These are phyloP conservation scores for Barnettozyma botsteinii DNA, from an alignment of 805 yeast genomes.

Conservation along the genomic window DNA sequence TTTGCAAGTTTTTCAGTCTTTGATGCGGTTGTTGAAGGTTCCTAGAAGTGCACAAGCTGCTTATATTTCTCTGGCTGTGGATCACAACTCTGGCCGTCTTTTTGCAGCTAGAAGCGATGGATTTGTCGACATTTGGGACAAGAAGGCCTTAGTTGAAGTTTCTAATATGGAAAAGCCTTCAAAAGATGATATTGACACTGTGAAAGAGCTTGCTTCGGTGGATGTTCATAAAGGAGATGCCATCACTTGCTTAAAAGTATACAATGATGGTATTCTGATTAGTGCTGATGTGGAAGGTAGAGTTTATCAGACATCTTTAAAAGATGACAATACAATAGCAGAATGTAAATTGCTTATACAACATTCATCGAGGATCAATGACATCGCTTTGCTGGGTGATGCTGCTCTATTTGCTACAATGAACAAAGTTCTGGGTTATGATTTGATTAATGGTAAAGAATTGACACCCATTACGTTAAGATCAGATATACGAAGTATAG, in stretches of 20 bases:
- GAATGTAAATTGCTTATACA: conserved; percentile 7
- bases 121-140: conserved; percentile 17
- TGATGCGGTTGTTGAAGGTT: conserved; percentile 19
- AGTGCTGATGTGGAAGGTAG: conserved; percentile 16
- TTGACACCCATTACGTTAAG: conserved; percentile 16
- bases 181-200: conserved; percentile 2
- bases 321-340: conserved; percentile 1
- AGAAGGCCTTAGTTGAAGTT: conserved; percentile 6
- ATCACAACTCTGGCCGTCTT: conserved; percentile 4
- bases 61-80: conserved; percentile 11
- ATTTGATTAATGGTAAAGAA: conserved; percentile 4
- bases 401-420: conserved; percentile 17
- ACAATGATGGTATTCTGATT: conserved; percentile 3
- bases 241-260: conserved; percentile 10
- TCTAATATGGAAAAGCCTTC: conserved; percentile 11
- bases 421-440: conserved; percentile 12
- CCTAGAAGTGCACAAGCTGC: conserved; percentile 9
- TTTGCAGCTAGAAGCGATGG: conserved; percentile 13
- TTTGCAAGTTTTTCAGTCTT: too few species aligned
- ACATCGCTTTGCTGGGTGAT: conserved; percentile 7
- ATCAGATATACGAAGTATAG: conserved; percentile 19
- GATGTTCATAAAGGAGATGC: conserved; percentile 4
- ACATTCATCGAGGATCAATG: conserved; percentile 15
- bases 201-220: conserved; percentile 4
- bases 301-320: conserved; percentile 12